These are phyloP conservation scores for Aurinia saxatilis DNA, from an alignment of 345 rosid species.

Conservation along the genomic window DNA sequence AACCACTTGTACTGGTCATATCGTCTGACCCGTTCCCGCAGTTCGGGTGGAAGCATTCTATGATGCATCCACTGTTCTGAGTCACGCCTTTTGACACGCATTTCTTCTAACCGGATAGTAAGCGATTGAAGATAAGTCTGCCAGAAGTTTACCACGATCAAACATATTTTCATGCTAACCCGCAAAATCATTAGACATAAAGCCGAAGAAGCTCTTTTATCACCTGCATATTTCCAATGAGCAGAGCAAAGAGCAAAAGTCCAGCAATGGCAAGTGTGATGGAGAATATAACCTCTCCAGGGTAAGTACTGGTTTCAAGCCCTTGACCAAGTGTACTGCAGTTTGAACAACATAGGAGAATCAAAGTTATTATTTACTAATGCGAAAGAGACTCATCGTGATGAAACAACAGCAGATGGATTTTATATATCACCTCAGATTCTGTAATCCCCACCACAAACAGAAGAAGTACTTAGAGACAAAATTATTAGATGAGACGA, in stretches of 20 bases:
- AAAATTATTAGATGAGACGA: conserved; percentile 64
- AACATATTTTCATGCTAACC: neutral
- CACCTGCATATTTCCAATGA: conserved; percentile 99
- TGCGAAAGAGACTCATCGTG: neutral
- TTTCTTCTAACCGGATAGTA: conserved; percentile 92
- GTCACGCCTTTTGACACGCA: conserved; percentile 98
- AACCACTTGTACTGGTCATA: conserved; percentile 97
- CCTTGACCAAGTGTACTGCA: conserved; percentile 97
- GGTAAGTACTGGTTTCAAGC: conserved; percentile 85
- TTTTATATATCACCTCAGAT: conserved; percentile 54
- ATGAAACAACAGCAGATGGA: neutral
- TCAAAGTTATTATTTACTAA: neutral
- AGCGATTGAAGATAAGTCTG: conserved; percentile 99
- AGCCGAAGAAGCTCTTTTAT: neutral
- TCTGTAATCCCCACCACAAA: conserved; percentile 99
- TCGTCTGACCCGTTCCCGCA: conserved; percentile 84
- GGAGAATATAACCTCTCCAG: conserved; percentile 82
- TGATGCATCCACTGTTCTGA: conserved; percentile 99
- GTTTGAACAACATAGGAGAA: neutral
- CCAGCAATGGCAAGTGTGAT: conserved; percentile 82
- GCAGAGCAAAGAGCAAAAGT: conserved; percentile 88
- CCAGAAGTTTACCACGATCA: conserved; percentile 2
- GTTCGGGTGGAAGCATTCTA: conserved; percentile 87
- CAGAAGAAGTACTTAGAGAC: conserved; percentile 74
- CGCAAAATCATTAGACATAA: neutral